phyloP scores from a whole-genome alignment of 768 basidiomycete species.

The Tricholomella constricta region DNA sequence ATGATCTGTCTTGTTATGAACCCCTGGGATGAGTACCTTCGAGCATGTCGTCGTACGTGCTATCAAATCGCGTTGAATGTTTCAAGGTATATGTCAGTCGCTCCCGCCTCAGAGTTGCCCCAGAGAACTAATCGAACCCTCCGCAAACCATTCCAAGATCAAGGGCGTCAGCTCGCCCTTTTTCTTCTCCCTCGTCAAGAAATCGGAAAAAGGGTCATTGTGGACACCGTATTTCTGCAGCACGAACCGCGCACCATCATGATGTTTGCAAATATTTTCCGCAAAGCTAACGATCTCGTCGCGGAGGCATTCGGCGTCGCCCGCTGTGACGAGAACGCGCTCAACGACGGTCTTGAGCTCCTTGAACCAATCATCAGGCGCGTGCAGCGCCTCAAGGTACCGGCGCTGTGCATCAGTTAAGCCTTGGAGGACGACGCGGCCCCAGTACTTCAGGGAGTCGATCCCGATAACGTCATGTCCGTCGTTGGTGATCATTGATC shows the following conservation, averaged over 20 bases:
- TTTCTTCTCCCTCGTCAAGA: slow-evolving; percentile 21
- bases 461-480: slow-evolving; percentile 21
- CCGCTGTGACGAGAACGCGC: slow-evolving; percentile 38
- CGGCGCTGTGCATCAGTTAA: slow-evolving; percentile 22
- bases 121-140: too few species aligned
- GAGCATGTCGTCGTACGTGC: too few species aligned
- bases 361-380: slow-evolving; percentile 36
- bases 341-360: slow-evolving; percentile 31
- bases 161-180: slow-evolving; percentile 21
- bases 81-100: too few species aligned
- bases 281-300: slow-evolving; percentile 32
- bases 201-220: slow-evolving; percentile 37
- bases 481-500: slow-evolving; percentile 15
- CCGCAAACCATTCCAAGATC: slow-evolving; percentile 21
- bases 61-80: too few species aligned
- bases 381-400: slow-evolving; percentile 33
- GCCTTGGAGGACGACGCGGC: slow-evolving; percentile 13
- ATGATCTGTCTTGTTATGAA: too few species aligned
- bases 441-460: slow-evolving; percentile 16
- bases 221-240: slow-evolving; percentile 38
- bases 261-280: slow-evolving; percentile 23
- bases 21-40: too few species aligned
- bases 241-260: slow-evolving; percentile 20
- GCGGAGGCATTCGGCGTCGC: slow-evolving; percentile 34
- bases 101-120: too few species aligned